Evolutionary conservation across 2,329 filamentous ascomycete species (phyloP).

Genomic region (Byssochlamys sp.): DNA sequence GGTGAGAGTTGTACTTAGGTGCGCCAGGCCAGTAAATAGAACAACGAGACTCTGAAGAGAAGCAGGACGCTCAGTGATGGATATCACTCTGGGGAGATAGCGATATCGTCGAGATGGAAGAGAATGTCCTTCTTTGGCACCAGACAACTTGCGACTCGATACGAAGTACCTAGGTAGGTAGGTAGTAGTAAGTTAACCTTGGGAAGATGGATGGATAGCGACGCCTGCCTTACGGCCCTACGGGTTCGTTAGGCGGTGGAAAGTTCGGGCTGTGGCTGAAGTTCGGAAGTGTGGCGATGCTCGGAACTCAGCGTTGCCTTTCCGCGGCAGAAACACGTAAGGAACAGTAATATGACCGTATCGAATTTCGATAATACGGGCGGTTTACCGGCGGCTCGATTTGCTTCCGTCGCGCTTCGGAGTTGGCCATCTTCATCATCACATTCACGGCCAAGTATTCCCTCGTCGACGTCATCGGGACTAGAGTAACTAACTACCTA

Average conservation of each 20-base stretch:
- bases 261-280: neutral
- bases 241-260: neutral
- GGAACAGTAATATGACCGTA: no score
- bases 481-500: no score
- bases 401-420: no score
- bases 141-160: neutral
- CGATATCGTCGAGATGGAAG: neutral
- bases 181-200: neutral
- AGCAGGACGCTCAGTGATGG: neutral
- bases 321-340: no score
- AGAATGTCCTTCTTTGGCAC: neutral
- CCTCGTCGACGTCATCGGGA: neutral
- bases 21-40: neutral
- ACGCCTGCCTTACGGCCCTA: neutral
- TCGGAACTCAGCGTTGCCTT: neutral
- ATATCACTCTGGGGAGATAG: neutral
- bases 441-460: neutral
- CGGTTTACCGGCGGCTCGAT: no score
- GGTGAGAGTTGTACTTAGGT: neutral
- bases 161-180: no score
- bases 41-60: neutral
- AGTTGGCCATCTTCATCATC: no score
- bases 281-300: neutral
- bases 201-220: constrained; percentile 2
- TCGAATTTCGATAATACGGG: no score